A percentile compares a stretch with the other conserved stretches of the same genome.
Evolutionary conservation across 768 basidiomycete species (phyloP).

Genomic region (Punctularia strigosozonata): DNA sequence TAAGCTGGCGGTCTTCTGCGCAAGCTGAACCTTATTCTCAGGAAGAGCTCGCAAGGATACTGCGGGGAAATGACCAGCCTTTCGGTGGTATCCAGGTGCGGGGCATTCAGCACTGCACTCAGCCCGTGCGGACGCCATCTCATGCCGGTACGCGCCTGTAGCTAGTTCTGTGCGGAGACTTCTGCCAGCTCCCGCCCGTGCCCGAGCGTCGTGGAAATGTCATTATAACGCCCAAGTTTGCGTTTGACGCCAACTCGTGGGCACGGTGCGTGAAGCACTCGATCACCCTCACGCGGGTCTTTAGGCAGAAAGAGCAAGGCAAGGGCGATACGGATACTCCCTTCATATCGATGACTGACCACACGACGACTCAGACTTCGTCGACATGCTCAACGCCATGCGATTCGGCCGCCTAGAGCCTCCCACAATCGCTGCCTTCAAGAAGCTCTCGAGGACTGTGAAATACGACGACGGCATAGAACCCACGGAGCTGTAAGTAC

Average conservation of each 20-base stretch:
- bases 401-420: conserved; percentile 55
- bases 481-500: conserved; percentile 66
- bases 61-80: conserved; percentile 41
- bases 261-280: conserved; percentile 42
- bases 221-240: conserved; percentile 43
- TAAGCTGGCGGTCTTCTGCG: background rate
- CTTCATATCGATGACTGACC: background rate
- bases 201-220: conserved; percentile 35
- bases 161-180: conserved; percentile 81
- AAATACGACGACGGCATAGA: conserved; percentile 61
- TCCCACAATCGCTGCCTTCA: conserved; percentile 37
- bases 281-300: conserved; percentile 60
- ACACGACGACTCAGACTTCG: conserved; percentile 37
- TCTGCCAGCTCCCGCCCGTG: conserved; percentile 86
- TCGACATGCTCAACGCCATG: conserved; percentile 83
- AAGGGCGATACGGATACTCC: conserved; percentile 1
- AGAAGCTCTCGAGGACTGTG: conserved; percentile 41
- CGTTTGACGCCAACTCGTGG: conserved; percentile 79
- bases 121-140: conserved; percentile 1
- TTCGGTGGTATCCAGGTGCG: conserved; percentile 82
- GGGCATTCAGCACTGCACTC: background rate
- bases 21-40: conserved; percentile 18
- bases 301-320: conserved; percentile 81
- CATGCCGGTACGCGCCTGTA: too few species aligned
- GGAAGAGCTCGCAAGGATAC: conserved; percentile 49